Evolutionary conservation across 2,329 filamentous ascomycete species (phyloP).

Genomic region (Monosporascus cannonballus): DNA sequence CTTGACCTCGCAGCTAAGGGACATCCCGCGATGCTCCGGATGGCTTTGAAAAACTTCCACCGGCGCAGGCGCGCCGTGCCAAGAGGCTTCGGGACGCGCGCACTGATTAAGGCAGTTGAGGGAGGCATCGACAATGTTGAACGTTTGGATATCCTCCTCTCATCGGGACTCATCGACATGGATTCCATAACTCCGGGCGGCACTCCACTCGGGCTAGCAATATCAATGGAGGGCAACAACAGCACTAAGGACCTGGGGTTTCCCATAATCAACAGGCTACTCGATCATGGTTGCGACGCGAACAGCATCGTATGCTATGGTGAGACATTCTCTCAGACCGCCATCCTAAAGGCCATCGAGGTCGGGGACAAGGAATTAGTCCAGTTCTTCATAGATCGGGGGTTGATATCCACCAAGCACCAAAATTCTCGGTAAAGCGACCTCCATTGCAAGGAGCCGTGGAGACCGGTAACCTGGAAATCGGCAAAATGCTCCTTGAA

Average conservation of each 20-base stretch:
- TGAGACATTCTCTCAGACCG: not conserved
- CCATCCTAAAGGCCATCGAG: not conserved
- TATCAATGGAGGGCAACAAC: not conserved
- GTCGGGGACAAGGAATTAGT: not conserved
- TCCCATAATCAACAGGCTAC: not conserved
- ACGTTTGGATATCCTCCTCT: not conserved
- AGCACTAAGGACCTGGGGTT: not conserved
- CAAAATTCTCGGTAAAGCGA: not conserved
- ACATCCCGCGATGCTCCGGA: not conserved
- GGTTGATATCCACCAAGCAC: not conserved
- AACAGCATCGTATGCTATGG: not conserved
- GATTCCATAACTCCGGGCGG: not conserved
- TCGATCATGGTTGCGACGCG: not conserved
- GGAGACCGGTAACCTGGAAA: constrained; percentile 2
- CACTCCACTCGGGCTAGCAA: not conserved
- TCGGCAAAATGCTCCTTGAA: not conserved
- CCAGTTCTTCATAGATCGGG: not conserved
- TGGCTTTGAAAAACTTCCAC: too few relatives aligned
- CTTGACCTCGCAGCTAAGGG: not conserved
- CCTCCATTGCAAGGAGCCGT: constrained; percentile 1
- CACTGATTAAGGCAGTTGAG: not conserved
- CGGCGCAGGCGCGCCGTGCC: not conserved
- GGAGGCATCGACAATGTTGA: not conserved
- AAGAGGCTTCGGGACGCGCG: not conserved
- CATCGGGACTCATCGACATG: not conserved